Base-by-base conservation (phyloP, 306 rosid species). In the Trichosanthes cucumerina region DNA sequence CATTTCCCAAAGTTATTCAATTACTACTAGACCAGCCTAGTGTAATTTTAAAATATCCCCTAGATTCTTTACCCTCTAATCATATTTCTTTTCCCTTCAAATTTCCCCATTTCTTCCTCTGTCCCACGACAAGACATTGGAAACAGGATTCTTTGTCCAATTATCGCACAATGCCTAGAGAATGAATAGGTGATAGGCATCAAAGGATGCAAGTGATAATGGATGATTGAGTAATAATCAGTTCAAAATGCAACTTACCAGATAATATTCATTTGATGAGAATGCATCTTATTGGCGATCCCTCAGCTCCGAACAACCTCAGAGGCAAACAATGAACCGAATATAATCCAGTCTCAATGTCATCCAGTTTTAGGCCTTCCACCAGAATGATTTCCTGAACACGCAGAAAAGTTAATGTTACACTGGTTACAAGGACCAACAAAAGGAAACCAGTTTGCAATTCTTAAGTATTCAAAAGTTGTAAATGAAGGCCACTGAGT, bases 211-310 rank as follows among this genome's bases (percentile, higher is more conserved):
- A 68, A 38, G 33, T 76, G 36, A 56, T 13, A 33, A 21, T 23
- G 26, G 47, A 34, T 65, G 46, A 65, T 33, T 26, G 52, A 68
- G n/a, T 38, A 68, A 68, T 4, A 68, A 68, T 68, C 31, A n/a
- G 33, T 38, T 69, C 12, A 7, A 75, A 79, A 31, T 23, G n/a
- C 19, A 24, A 77, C 82, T 72, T 56, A 77, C 76, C 1, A 12
- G 72, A 53, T 11, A 81, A 57, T 23, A 68, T 49, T 83, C 85
- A 86, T 83, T 89, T 89, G 54, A 89, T 91, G 62, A 94, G 89
- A 85, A 94, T 87, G 92, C 98, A 94, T 80, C 98, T 81, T 36
- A 88, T 94, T 31, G 97, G 98, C 31, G 97, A 94, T 66, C 97
- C 98, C 83, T 94, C 98, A 0, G 97, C 92, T 71, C 98, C 97